Base-by-base conservation (phyloP, 371 early-diverging fungal species). In the Synchytrium microbalum region DNA sequence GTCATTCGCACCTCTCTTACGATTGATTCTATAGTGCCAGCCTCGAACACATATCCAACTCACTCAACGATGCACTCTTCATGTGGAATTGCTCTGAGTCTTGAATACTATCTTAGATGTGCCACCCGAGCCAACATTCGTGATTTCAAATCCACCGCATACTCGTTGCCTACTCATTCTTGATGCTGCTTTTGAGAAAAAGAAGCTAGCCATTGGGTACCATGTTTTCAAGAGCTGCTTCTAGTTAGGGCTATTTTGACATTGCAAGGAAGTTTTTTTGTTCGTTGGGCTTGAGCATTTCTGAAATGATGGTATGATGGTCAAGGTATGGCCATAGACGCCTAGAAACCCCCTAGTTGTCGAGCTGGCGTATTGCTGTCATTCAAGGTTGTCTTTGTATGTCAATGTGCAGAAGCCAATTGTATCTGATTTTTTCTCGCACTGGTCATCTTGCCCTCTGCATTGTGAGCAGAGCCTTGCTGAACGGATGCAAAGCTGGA, bases 281-380 rank as follows among this genome's bases (percentile, higher is more conserved):
- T 38, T 38, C 10, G 46, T 5, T 19, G 19, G 5, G 5, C 19
- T 13, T 24, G 5, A 5, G 56, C 5, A 5, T 10, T 26, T 29
- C 24, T 8, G 8, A 13, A 8, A 56, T 24, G 13, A 5, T 32
- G 31, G 0, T 66, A 86, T 84, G 84, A 87, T 14, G 95, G 93
- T 38, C 96, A 96, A 74, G 75, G 93, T 32, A 85, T 85, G 64
- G 80, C 84, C 24, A 92, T 97, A 64, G 96, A 97, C 59, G 94
- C 93, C 25, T 91, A 89, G 2, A 92, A 94, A 70, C 84, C 92
- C 55, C 89, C 84, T 28, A 93, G 93, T 70, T 89, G 90, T 65
- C 84, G 95, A 5, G 84, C 80, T 56, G 96, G 98, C 23, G 88
- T 93, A 26, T 78, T 95, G 19, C 83, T 90, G 0, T 92, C 89